A percentile compares a stretch with the other conserved stretches of the same genome.
phyloP scores from a whole-genome alignment of 139 green algal genomes.

The Asterochloris erici region DNA sequence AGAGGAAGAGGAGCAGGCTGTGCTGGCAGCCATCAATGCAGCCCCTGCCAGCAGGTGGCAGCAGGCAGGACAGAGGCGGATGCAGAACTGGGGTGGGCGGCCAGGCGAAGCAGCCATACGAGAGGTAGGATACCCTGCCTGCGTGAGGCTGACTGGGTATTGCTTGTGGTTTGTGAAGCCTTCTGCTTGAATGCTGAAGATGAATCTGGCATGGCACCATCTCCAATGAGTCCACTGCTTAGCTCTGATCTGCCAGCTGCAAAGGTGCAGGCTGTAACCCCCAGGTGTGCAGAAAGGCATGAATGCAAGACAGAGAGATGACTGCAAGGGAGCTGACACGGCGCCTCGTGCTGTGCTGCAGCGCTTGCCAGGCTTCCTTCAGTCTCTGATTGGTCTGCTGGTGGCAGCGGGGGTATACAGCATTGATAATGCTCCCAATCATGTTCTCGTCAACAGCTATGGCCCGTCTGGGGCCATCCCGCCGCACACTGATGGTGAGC shows the following conservation, averaged over 20 bases:
- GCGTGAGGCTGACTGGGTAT: too few relatives aligned
- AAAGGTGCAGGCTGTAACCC: background rate
- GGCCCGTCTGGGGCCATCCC: conserved; percentile 1
- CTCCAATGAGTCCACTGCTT: background rate
- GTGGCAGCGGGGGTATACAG: conserved; percentile 10
- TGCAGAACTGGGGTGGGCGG: conserved; percentile 23
- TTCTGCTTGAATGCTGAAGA: too few relatives aligned
- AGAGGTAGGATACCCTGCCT: background rate
- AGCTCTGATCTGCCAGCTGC: background rate
- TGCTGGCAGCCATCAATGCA: conserved; percentile 13
- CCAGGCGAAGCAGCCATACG: conserved; percentile 11
- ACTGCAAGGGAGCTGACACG: background rate
- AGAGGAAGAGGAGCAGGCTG: conserved; percentile 3
- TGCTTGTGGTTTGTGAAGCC: too few relatives aligned
- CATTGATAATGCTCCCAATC: conserved; percentile 12
- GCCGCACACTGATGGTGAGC: conserved; percentile 12
- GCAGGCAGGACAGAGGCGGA: conserved; percentile 8
- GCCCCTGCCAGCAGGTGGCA: conserved; percentile 5
- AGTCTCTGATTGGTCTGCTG: conserved; percentile 12
- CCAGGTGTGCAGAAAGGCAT: background rate
- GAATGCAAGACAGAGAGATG: background rate
- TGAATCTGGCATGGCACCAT: background rate
- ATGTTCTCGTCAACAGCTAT: conserved; percentile 24
- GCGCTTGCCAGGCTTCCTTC: conserved; percentile 14
- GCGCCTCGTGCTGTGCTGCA: background rate